A percentile compares a stretch with the other conserved stretches of the same genome.
Evolutionary conservation across 2,329 filamentous ascomycete genomes (phyloP).

Genomic region (Aspergillus niger): DNA sequence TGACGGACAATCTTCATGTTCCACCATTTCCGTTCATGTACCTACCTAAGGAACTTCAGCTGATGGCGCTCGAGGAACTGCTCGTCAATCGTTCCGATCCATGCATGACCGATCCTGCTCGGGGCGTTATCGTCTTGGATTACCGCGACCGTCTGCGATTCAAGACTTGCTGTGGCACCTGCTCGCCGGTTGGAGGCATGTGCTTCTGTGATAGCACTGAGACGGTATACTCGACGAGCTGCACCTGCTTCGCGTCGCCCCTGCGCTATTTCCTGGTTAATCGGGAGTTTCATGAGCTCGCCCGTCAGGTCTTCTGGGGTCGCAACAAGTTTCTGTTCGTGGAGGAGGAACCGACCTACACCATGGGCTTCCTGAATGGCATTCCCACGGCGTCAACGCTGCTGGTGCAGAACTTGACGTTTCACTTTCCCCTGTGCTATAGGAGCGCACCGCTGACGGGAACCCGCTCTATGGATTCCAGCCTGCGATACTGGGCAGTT

Average conservation of each 20-base stretch:
- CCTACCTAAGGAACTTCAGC: slow-evolving; percentile 32
- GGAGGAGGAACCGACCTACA: slow-evolving; percentile 25
- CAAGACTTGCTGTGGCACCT: slow-evolving; percentile 27
- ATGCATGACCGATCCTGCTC: slow-evolving; percentile 10
- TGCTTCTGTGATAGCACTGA: slow-evolving; percentile 28
- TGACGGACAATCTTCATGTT: slow-evolving; percentile 18
- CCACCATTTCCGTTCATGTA: slow-evolving; percentile 24
- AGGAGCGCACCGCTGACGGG: slow-evolving; percentile 10
- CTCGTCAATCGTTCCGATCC: slow-evolving; percentile 21
- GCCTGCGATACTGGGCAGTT: slow-evolving; percentile 25
- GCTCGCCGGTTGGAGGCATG: slow-evolving; percentile 20
- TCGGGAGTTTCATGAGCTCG: slow-evolving; percentile 25
- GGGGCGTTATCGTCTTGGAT: slow-evolving; percentile 18
- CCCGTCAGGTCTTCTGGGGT: slow-evolving; percentile 24
- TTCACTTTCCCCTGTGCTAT: slow-evolving; percentile 23
- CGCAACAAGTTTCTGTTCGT: slow-evolving; percentile 26
- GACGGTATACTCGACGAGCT: slow-evolving; percentile 27
- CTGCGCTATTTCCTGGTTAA: slow-evolving; percentile 29
- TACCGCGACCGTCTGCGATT: slow-evolving; percentile 18
- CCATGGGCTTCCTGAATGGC: slow-evolving; percentile 23
- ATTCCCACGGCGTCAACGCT: slow-evolving; percentile 24
- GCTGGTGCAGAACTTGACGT: slow-evolving; percentile 23
- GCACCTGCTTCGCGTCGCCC: slow-evolving; percentile 27
- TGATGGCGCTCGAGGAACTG: slow-evolving; percentile 25
- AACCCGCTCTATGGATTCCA: slow-evolving; percentile 12